phyloP scores from a whole-genome alignment of 495 filamentous ascomycete genomes.

The Cercophora sp. region DNA sequence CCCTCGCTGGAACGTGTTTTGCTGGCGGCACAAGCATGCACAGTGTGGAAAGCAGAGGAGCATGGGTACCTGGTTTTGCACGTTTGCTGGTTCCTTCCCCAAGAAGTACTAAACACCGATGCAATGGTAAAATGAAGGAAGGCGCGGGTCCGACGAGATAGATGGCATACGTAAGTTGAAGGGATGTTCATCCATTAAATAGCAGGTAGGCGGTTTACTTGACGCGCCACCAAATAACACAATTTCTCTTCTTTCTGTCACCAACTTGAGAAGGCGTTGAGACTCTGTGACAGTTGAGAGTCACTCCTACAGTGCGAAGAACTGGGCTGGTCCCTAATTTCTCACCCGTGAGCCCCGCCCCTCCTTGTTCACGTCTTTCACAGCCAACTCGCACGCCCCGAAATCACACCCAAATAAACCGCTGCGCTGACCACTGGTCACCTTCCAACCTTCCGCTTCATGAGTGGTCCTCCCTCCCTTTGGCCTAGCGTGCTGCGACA shows the following conservation, averaged over 20 bases:
- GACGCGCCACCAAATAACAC: too few relatives aligned
- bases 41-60: not conserved
- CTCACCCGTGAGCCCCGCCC: not conserved
- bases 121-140: too few relatives aligned
- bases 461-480: not conserved
- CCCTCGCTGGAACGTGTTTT: constrained; percentile 6
- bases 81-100: not conserved
- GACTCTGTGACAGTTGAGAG: not conserved
- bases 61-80: not conserved
- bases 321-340: not conserved
- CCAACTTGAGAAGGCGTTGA: too few relatives aligned
- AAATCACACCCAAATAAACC: constrained; percentile 1
- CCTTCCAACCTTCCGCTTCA: not conserved
- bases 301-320: constrained; percentile 5
- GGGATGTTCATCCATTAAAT: too few relatives aligned
- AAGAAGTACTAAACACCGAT: not conserved
- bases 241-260: too few relatives aligned
- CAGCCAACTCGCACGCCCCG: not conserved
- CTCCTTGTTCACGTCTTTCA: not conserved
- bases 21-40: constrained; percentile 7
- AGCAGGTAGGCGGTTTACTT: too few relatives aligned
- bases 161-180: too few relatives aligned
- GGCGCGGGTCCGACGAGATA: too few relatives aligned
- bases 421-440: not conserved
- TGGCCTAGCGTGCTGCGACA: constrained; percentile 3